Conservation (phyloP, 2,329 filamentous ascomycete genomes). For the Diaporthe citriasiana region DNA sequence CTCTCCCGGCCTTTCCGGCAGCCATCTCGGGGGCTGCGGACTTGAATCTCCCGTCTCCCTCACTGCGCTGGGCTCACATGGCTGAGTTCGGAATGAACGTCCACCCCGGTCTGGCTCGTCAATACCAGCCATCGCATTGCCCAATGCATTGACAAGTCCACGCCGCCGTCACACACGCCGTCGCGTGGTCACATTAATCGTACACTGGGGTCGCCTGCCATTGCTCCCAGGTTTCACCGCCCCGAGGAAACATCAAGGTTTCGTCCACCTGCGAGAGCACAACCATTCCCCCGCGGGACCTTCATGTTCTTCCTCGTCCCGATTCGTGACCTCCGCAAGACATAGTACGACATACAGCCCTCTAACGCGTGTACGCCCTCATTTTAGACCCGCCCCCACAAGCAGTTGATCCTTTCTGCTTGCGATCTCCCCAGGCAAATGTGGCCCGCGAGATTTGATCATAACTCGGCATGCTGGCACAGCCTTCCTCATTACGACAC, state of each 20-base stretch:
- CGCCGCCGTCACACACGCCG: slow-evolving; percentile 20
- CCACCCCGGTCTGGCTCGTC: slow-evolving; percentile 16
- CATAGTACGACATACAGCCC: slow-evolving; percentile 12
- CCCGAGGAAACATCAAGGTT: slow-evolving; percentile 2
- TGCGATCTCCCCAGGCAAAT: slow-evolving; percentile 1
- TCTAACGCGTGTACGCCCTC: not conserved
- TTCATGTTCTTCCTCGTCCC: not conserved
- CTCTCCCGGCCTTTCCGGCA: slow-evolving; percentile 26
- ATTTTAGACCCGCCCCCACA: slow-evolving; percentile 11
- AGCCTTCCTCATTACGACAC: slow-evolving; percentile 36
- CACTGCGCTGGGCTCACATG: slow-evolving; percentile 8
- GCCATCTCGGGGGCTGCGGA: slow-evolving; percentile 19
- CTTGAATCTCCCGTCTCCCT: slow-evolving; percentile 15
- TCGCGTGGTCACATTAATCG: slow-evolving; percentile 4
- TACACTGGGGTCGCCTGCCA: not conserved
- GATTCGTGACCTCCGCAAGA: not conserved
- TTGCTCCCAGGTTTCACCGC: slow-evolving; percentile 9
- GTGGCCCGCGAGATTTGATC: slow-evolving; percentile 26
- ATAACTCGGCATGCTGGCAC: slow-evolving; percentile 10
- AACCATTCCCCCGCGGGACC: not conserved
- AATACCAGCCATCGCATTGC: slow-evolving; percentile 24
- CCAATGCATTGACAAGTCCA: slow-evolving; percentile 18
- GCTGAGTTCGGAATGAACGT: not conserved
- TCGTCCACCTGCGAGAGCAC: not conserved
- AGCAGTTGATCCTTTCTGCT: slow-evolving; percentile 13